phyloP scores from a whole-genome alignment of 768 basidiomycete genomes.

The Lyophyllum shimeji region DNA sequence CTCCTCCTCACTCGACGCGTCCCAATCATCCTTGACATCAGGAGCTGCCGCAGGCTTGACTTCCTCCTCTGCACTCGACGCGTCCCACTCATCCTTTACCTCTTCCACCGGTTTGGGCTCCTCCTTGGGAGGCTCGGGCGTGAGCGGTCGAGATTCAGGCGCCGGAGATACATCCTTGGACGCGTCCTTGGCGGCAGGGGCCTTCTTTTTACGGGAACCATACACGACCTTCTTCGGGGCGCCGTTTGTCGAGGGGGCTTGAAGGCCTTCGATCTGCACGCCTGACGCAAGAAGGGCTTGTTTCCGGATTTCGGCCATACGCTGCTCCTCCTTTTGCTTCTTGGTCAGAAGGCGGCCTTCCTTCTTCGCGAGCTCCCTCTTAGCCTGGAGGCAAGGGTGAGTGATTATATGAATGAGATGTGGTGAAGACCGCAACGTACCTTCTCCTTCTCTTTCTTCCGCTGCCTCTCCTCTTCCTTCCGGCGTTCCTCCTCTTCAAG shows the following conservation, averaged over 20 bases:
- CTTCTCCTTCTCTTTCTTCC: constrained; percentile 88
- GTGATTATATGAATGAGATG: constrained; percentile 2
- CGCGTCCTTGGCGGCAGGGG: constrained; percentile 42
- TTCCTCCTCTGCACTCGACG: constrained; percentile 16
- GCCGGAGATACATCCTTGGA: constrained; percentile 55
- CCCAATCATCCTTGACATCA: constrained; percentile 53
- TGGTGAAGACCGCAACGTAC: constrained; percentile 31
- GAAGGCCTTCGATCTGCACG: constrained; percentile 87
- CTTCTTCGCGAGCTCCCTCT: constrained; percentile 87
- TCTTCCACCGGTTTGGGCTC: constrained; percentile 25
- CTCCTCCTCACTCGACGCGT: constrained; percentile 64
- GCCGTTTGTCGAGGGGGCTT: constrained; percentile 48
- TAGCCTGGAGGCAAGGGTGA: constrained; percentile 56
- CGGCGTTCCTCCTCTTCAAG: constrained; percentile 74
- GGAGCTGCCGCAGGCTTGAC: constrained; percentile 25
- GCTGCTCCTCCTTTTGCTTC: constrained; percentile 93
- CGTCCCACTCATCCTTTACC: constrained; percentile 41
- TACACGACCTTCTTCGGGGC: constrained; percentile 77
- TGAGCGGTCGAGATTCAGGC: constrained; percentile 53
- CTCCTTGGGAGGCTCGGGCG: constrained; percentile 36
- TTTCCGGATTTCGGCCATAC: constrained; percentile 86
- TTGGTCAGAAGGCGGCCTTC: constrained; percentile 95
- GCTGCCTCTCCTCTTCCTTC: constrained; percentile 82
- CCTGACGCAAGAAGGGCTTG: constrained; percentile 90
- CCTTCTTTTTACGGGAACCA: constrained; percentile 81